These are phyloP conservation scores for Stephanodiscus triporus DNA, from an alignment of 108 stramenopile genomes.

Conservation along the genomic window DNA sequence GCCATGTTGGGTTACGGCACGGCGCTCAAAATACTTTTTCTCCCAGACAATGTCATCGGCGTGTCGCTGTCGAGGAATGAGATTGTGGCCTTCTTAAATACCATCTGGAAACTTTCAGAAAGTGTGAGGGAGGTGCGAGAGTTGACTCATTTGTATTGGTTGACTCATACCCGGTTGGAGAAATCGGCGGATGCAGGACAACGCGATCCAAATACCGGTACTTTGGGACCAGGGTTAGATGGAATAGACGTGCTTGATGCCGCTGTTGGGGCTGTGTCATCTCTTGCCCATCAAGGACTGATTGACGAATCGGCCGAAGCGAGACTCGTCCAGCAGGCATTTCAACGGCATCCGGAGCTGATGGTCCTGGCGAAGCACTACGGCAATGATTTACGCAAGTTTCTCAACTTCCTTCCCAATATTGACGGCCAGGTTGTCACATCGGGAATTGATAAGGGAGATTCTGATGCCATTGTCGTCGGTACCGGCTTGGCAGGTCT, in stretches of 20 bases:
- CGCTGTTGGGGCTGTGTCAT: slow-evolving; percentile 71
- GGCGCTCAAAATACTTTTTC: slow-evolving; percentile 91
- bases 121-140: slow-evolving; percentile 76
- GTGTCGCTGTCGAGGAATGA: slow-evolving; percentile 77
- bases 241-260: slow-evolving; percentile 60
- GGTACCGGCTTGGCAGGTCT: slow-evolving; percentile 92
- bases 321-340: slow-evolving; percentile 66
- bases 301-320: slow-evolving; percentile 69
- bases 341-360: slow-evolving; percentile 70
- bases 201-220: neutral
- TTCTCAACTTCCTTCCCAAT: slow-evolving; percentile 55
- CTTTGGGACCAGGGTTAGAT: slow-evolving; percentile 24
- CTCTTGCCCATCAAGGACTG: slow-evolving; percentile 55
- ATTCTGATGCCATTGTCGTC: slow-evolving; percentile 90
- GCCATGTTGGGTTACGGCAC: slow-evolving; percentile 93
- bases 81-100: slow-evolving; percentile 90
- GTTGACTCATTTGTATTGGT: slow-evolving; percentile 80
- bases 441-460: slow-evolving; percentile 14
- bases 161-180: slow-evolving; percentile 44
- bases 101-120: slow-evolving; percentile 83
- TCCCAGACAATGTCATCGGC: slow-evolving; percentile 54
- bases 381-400: slow-evolving; percentile 58
- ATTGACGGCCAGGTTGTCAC: slow-evolving; percentile 48
- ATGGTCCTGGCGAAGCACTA: slow-evolving; percentile 83
- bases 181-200: slow-evolving; percentile 40